Percentiles rank a stretch among this genome's conserved stretches.
Conservation (phyloP, 768 basidiomycete genomes). For the Phanerochaete carnosa region DNA sequence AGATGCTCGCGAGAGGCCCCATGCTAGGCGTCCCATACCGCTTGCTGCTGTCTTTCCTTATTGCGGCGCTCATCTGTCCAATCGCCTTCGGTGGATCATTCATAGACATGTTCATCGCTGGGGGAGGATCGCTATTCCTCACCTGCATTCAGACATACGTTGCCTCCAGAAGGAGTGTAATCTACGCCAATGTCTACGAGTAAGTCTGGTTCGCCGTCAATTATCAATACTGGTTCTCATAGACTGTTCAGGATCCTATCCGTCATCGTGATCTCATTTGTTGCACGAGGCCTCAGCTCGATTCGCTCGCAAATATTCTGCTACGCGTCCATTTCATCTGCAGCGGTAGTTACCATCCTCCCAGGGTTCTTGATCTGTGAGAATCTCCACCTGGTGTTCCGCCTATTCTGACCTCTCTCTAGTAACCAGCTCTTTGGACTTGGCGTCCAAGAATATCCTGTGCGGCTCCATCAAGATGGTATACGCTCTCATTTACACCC, state of each 20-base stretch:
- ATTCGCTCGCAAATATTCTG: slow-evolving; percentile 80
- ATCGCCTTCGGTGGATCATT: slow-evolving; percentile 83
- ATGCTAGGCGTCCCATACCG: slow-evolving; percentile 62
- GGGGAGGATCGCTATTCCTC: slow-evolving; percentile 62
- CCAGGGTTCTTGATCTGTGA: slow-evolving; percentile 84
- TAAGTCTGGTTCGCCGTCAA: slow-evolving; percentile 34
- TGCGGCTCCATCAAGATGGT: slow-evolving; percentile 87
- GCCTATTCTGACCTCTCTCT: slow-evolving; percentile 14
- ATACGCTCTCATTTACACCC: slow-evolving; percentile 82
- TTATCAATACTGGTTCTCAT: neutral
- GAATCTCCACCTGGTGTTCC: slow-evolving; percentile 21
- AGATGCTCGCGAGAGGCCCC: slow-evolving; percentile 59
- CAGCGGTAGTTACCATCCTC: slow-evolving; percentile 83
- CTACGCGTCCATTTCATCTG: slow-evolving; percentile 87
- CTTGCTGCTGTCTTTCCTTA: slow-evolving; percentile 62
- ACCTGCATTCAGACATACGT: slow-evolving; percentile 70
- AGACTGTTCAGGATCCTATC: slow-evolving; percentile 9
- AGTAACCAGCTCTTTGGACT: slow-evolving; percentile 81
- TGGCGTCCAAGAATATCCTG: slow-evolving; percentile 83
- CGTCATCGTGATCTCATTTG: slow-evolving; percentile 76
- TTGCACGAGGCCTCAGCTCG: slow-evolving; percentile 77
- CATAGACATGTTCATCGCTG: slow-evolving; percentile 84
- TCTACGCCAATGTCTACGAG: slow-evolving; percentile 94
- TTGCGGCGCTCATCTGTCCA: slow-evolving; percentile 79
- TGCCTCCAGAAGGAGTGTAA: slow-evolving; percentile 65